These are phyloP conservation scores for Euptelea pleiosperma DNA, from an alignment of 164 flowering plant genomes.

Conservation along the genomic window DNA sequence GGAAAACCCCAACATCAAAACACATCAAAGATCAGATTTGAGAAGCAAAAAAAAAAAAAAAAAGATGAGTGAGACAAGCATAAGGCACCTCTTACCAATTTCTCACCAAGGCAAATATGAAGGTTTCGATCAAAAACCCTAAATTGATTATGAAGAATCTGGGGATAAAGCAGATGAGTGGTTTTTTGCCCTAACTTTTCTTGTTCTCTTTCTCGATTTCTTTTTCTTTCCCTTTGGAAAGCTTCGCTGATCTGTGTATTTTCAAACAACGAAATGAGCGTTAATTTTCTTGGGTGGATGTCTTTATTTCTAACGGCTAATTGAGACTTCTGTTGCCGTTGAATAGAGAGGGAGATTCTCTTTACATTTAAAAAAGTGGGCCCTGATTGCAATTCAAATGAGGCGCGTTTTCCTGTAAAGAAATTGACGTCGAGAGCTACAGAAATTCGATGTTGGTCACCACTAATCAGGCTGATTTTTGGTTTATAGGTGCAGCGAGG, in stretches of 20 bases:
- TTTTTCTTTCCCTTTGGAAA: not conserved
- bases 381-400: conserved; percentile 5
- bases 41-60: too few species aligned
- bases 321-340: conserved; percentile 8
- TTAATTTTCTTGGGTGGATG: not conserved
- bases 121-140: not conserved
- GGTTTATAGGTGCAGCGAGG: too few species aligned
- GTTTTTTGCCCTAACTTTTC: too few species aligned
- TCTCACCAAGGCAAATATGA: not conserved
- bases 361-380: conserved; percentile 11
- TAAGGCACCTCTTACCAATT: not conserved
- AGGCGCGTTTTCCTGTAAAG: too few species aligned
- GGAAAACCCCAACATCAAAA: not conserved
- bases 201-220: too few species aligned
- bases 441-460: too few species aligned
- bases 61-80: not conserved
- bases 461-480: too few species aligned
- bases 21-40: not conserved
- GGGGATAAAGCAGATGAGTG: too few species aligned
- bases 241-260: not conserved
- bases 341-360: not conserved
- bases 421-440: too few species aligned
- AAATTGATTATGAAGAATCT: not conserved
- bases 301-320: conserved; percentile 2
- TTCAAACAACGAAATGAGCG: not conserved